Base-by-base conservation (phyloP, 352 stramenopile species). In the Thraustochytrium striatum region DNA sequence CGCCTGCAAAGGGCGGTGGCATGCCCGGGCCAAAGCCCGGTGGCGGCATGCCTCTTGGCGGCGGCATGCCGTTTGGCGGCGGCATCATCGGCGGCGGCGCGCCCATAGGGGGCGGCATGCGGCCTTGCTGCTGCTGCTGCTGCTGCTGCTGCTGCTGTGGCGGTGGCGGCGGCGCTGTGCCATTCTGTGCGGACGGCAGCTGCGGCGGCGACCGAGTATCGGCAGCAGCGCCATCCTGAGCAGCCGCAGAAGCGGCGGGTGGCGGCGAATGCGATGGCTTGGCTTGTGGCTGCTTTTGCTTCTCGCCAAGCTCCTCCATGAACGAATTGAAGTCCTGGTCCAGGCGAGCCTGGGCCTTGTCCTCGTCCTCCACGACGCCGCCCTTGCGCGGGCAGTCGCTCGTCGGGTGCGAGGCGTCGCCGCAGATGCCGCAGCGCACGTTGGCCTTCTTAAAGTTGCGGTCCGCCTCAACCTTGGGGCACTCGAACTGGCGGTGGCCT, bases 401-500 rank as follows among this genome's bases (percentile, higher is more conserved):
- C 19, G 96, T 99, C 9, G 94, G 94, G 85, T 99, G 96, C 82
- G 90, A 97, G 30, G 91, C 95, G 83, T 99, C 96, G 25, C 96
- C 96, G 86, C 96, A 99, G 81, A 99, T 98, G 5, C 94, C 92
- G 87, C 96, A 99, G 87, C 33, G 72, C 52, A 73, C 28, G 72
- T 83, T 52, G 44, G 82, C 44, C 55, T 39, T 39, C 58, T 16
- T 47, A 19, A n/a, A 62, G 25, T 89, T 87, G 58, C 88, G 91
- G 43, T 75, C 65, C n/a, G 65, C 41, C 88, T 89, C 62, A 91
- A 87, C 88, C 90, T 85, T 93, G 11, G 95, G 95, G 85, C 95
- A 99, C 82, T 99, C 95, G 86, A 92, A 99, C 82, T 98, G 89
- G 1, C 92, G 89, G 86, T 99, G 96, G 30, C 96, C 96, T 83